Conservation (phyloP, 768 basidiomycete species). For the Suillus clintonianus region DNA sequence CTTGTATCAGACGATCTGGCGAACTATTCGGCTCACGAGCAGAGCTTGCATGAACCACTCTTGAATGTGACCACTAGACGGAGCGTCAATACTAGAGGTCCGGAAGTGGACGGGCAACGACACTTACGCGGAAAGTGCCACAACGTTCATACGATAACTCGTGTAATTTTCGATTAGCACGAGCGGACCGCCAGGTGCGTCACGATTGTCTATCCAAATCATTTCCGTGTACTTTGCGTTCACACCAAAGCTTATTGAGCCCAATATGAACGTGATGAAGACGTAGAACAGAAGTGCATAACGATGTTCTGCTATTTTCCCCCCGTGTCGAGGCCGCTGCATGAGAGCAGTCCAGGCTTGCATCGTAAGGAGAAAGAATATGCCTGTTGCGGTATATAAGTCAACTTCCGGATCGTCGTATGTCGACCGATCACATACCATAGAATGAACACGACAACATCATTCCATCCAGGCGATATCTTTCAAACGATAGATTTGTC, state of each 20-base stretch:
- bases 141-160: conserved; percentile 18
- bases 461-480: conserved; percentile 26
- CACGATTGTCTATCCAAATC: conserved; percentile 35
- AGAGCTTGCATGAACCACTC: conserved; percentile 32
- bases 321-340: conserved; percentile 1
- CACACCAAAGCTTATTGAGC: conserved; percentile 23
- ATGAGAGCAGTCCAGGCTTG: conserved; percentile 13
- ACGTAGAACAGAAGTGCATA: conserved; percentile 21
- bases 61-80: conserved; percentile 24
- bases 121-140: conserved; percentile 21
- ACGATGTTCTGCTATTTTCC: conserved; percentile 2
- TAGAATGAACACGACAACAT: conserved; percentile 17
- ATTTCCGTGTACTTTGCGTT: conserved; percentile 29
- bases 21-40: conserved; percentile 13
- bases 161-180: conserved; percentile 15
- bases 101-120: background rate
- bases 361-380: conserved; percentile 19
- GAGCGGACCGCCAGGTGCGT: conserved; percentile 11
- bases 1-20: background rate
- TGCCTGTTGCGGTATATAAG: conserved; percentile 13
- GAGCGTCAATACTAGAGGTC: background rate
- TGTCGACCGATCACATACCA: conserved; percentile 9
- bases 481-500: conserved; percentile 25
- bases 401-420: background rate
- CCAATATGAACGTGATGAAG: conserved; percentile 26